phyloP scores from a whole-genome alignment of 371 early-diverging fungal species.

The Smittium culicis region DNA sequence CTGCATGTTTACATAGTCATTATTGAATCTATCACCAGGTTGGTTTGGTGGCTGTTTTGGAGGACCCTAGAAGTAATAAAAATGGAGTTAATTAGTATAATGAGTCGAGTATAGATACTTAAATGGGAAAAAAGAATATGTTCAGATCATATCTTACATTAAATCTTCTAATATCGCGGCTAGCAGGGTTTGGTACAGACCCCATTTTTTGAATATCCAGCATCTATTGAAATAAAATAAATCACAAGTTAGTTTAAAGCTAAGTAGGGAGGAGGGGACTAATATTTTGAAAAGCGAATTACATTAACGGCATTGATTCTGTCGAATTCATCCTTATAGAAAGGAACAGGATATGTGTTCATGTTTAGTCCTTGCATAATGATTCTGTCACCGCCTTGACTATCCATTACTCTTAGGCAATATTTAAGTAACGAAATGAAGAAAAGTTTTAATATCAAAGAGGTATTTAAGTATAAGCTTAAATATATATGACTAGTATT shows the following conservation, averaged over 20 bases:
- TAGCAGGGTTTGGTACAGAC: slow-evolving; percentile 21
- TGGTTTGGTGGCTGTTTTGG: not conserved
- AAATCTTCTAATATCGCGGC: slow-evolving; percentile 29
- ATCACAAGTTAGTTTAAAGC: not conserved
- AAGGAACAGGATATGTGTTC: slow-evolving; percentile 24
- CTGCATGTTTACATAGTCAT: slow-evolving; percentile 6
- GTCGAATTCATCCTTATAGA: slow-evolving; percentile 27
- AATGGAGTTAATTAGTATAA: not conserved
- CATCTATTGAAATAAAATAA: slow-evolving; percentile 15
- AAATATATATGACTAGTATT: no score
- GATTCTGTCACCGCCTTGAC: slow-evolving; percentile 3
- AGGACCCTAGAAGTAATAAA: not conserved
- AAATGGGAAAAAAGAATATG: not conserved
- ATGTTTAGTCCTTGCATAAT: slow-evolving; percentile 18
- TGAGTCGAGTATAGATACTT: no score
- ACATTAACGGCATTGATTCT: slow-evolving; percentile 26
- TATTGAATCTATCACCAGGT: slow-evolving; percentile 6
- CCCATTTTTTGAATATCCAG: slow-evolving; percentile 28
- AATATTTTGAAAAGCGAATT: no score
- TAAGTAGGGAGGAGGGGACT: no score
- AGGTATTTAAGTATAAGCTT: no score
- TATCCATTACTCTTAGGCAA: slow-evolving; percentile 9
- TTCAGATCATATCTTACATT: slow-evolving; percentile 9
- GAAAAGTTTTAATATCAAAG: no score
- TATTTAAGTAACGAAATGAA: no score